These are phyloP conservation scores for Saraca asoca DNA, from an alignment of 331 rosid genomes.

Conservation along the genomic window DNA sequence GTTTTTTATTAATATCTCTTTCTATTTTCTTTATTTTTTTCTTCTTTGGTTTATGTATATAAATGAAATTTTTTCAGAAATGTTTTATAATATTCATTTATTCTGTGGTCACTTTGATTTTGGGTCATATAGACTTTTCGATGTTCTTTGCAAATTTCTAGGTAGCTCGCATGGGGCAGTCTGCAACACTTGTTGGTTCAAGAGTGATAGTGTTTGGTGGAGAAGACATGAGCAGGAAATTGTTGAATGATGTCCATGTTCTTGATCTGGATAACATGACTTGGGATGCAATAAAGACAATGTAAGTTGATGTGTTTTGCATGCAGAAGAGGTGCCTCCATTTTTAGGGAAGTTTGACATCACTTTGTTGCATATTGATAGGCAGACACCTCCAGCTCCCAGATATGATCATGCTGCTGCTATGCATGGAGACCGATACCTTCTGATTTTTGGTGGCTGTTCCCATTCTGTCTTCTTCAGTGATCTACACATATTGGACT, in stretches of 20 bases:
- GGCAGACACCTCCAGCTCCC: constrained; percentile 93
- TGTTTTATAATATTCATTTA: constrained; percentile 25
- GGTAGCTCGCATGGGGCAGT: constrained; percentile 84
- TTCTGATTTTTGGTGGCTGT: constrained; percentile 91
- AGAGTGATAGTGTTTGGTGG: constrained; percentile 90
- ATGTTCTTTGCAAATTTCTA: constrained; percentile 43
- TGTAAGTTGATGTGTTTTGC: constrained; percentile 61
- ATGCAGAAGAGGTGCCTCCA: constrained; percentile 33
- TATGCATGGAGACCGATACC: constrained; percentile 71
- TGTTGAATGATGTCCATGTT: constrained; percentile 76
- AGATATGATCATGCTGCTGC: constrained; percentile 91
- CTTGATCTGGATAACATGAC: constrained; percentile 87
- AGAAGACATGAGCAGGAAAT: constrained; percentile 78
- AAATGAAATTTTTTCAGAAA: constrained; percentile 10
- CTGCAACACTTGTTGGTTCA: constrained; percentile 83
- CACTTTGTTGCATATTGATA: constrained; percentile 59
- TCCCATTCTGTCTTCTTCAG: constrained; percentile 87
- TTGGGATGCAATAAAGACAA: constrained; percentile 63
- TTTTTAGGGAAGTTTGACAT: constrained; percentile 40
- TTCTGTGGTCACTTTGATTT: constrained; percentile 32
- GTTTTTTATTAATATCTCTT: constrained; percentile 9
- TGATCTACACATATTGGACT: constrained; percentile 85
- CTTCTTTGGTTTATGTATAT: constrained; percentile 24
- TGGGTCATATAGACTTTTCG: constrained; percentile 31
- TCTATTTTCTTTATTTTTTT: constrained; percentile 3